Percentiles rank a stretch among this genome's conserved stretches.
These are phyloP conservation scores for Phytophthora tubulina DNA, from an alignment of 352 stramenopile genomes.

Conservation along the genomic window DNA sequence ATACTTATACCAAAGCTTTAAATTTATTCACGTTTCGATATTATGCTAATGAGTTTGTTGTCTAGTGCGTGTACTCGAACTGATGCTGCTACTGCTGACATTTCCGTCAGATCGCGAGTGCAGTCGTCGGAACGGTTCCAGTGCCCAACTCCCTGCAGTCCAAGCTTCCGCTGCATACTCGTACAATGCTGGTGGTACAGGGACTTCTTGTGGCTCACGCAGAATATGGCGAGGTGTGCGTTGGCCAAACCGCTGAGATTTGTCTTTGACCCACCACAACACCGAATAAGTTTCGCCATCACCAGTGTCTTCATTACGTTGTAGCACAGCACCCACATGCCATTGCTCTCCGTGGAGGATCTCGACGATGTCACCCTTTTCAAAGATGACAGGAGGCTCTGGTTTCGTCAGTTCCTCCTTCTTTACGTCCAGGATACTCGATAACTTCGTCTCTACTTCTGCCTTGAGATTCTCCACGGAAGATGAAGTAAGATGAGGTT, in stretches of 20 bases:
- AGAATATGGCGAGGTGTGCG: slow-evolving; percentile 59
- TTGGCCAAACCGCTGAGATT: slow-evolving; percentile 79
- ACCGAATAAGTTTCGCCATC: slow-evolving; percentile 73
- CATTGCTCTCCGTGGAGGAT: slow-evolving; percentile 61
- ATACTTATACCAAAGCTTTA: neutral
- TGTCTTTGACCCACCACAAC: slow-evolving; percentile 84
- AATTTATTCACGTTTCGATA: neutral
- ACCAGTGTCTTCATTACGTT: slow-evolving; percentile 57
- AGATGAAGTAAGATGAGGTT: slow-evolving; percentile 1
- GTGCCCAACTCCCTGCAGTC: slow-evolving; percentile 56
- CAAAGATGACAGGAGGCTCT: slow-evolving; percentile 40
- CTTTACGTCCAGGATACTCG: neutral
- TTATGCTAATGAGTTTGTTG: slow-evolving; percentile 18
- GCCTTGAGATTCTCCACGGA: slow-evolving; percentile 9
- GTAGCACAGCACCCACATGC: slow-evolving; percentile 74
- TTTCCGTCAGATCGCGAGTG: slow-evolving; percentile 41
- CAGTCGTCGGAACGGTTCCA: slow-evolving; percentile 54
- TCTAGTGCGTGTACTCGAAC: neutral
- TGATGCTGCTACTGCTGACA: slow-evolving; percentile 4
- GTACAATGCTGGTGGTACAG: slow-evolving; percentile 50
- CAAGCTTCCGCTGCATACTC: slow-evolving; percentile 67
- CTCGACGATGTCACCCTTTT: slow-evolving; percentile 74
- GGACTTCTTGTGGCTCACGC: slow-evolving; percentile 49
- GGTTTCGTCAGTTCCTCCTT: slow-evolving; percentile 5
- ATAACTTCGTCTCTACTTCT: slow-evolving; percentile 1